Evolutionary conservation across 2,329 filamentous ascomycete genomes (phyloP), one percentile per base, ranked within the genome.

Genomic region (Phaeosphaeria sp.): DNA sequence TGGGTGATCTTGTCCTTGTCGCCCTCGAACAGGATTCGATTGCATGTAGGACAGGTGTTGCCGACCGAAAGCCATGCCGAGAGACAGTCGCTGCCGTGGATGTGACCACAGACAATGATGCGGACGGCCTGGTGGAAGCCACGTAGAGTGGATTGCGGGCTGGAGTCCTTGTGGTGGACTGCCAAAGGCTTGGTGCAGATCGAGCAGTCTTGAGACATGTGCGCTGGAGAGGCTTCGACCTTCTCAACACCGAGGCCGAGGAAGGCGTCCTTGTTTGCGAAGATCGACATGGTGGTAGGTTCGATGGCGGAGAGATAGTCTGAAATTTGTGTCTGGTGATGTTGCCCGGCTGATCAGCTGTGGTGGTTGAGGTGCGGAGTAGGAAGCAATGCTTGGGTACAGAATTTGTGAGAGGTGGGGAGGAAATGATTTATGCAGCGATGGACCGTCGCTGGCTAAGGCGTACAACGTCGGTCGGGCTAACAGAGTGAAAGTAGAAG

Each of bases 41-140:
- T 59, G 57, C 68, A 71, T 18, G 46, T 60, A 9, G 65, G 65
- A n/a, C 66, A 71, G 2, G 59, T 55, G 50, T 65, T 57, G 17
- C 68, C 55, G 3, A 56, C 50, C 1, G 63, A 56, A 13, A 71
- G 59, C 66, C 66, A 71, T 2, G 56, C 56, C 17, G 24, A 9
- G 4, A 69, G 57, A 56, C 66, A 71, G 6, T 63, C 57, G 30
- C 53, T 11, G 27, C 68, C 66, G 17, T 69, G 27, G 18, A 67
- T 24, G 49, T 71, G 67, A 27, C 58, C 53, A 42, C 67, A 70
- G 13, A 51, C 27, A 18, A 20, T 46, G 52, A 70, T 63, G 18
- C 63, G 63, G 3, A 69, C 54, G 5, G 65, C 63, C 13, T 30
- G 1, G 21, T 69, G 67, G 21, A 47, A 52, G 47, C 17, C 49